Percentiles rank a stretch among this genome's conserved stretches.
phyloP scores from a whole-genome alignment of 805 yeast genomes.

The Wickerhamiella cacticola region DNA sequence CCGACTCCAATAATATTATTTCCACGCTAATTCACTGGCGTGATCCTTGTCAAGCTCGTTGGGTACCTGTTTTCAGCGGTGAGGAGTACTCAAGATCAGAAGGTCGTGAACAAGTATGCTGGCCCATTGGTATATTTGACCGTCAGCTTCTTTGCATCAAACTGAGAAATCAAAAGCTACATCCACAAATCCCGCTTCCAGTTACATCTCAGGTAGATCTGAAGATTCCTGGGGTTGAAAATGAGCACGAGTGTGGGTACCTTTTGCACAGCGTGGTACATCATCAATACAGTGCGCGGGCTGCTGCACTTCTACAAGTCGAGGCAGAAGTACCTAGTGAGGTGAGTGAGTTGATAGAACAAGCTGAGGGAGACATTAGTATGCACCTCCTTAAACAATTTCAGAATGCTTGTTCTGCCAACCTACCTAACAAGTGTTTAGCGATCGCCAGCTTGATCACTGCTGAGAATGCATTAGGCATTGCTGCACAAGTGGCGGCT shows the following conservation, averaged over 20 bases:
- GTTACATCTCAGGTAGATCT: constrained; percentile 69
- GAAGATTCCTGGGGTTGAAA: constrained; percentile 44
- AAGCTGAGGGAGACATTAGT: constrained; percentile 52
- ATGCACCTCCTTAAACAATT: constrained; percentile 65
- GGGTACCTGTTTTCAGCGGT: constrained; percentile 76
- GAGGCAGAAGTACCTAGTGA: constrained; percentile 18
- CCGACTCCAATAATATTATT: constrained; percentile 65
- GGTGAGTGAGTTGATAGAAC: constrained; percentile 39
- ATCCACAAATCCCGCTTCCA: constrained; percentile 78
- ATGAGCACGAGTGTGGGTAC: constrained; percentile 19
- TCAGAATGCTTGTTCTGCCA: constrained; percentile 59
- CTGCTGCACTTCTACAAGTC: constrained; percentile 11
- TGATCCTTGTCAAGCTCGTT: constrained; percentile 56
- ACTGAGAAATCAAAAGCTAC: constrained; percentile 47
- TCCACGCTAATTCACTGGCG: constrained; percentile 71
- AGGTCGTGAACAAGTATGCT: constrained; percentile 51
- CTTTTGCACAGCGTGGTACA: constrained; percentile 22
- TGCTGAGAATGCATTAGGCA: constrained; percentile 67
- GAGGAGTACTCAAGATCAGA: constrained; percentile 33
- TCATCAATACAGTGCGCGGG: constrained; percentile 22
- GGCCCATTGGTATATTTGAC: constrained; percentile 80
- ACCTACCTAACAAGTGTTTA: constrained; percentile 52
- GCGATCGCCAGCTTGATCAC: constrained; percentile 57
- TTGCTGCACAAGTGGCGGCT: constrained; percentile 76
- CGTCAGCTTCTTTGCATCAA: constrained; percentile 55